Evolutionary conservation across 306 rosid genomes (phyloP).

Genomic region (Hippophae tibetana): DNA sequence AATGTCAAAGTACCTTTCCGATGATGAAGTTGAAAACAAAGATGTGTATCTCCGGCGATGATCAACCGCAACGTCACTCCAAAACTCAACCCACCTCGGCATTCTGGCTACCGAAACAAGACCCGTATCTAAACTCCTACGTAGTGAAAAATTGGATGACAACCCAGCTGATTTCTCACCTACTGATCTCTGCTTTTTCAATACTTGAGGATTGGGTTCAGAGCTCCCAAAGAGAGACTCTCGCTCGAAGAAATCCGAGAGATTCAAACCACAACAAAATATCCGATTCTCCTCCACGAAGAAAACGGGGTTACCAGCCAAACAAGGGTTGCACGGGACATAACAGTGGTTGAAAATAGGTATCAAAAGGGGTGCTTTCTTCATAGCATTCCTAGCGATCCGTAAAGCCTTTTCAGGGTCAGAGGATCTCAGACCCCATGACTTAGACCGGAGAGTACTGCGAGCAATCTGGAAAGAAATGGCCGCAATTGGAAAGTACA

Average conservation of each 20-base stretch:
- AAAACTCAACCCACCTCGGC: slow-evolving; percentile 97
- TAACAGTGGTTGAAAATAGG: slow-evolving; percentile 83
- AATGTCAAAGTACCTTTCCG: slow-evolving; percentile 65
- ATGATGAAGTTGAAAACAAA: slow-evolving; percentile 43
- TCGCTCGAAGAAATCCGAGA: slow-evolving; percentile 69
- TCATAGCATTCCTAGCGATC: slow-evolving; percentile 60
- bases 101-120: slow-evolving; percentile 44
- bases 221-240: slow-evolving; percentile 47
- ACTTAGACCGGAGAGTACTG: slow-evolving; percentile 65
- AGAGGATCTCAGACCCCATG: slow-evolving; percentile 63
- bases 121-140: too few relatives aligned
- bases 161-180: slow-evolving; percentile 62
- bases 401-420: slow-evolving; percentile 71
- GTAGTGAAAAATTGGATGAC: slow-evolving; percentile 32
- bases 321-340: slow-evolving; percentile 72
- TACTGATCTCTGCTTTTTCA: slow-evolving; percentile 57
- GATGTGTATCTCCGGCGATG: slow-evolving; percentile 56
- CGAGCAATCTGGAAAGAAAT: slow-evolving; percentile 70
- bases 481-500: slow-evolving; percentile 81
- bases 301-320: slow-evolving; percentile 78
- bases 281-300: slow-evolving; percentile 70
- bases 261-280: slow-evolving; percentile 76
- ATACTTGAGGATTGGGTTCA: slow-evolving; percentile 34
- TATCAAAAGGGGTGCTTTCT: slow-evolving; percentile 75
- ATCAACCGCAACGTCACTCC: slow-evolving; percentile 87